Percentiles rank a stretch among this genome's conserved stretches.
These are phyloP conservation scores for Sistotremastrum suecicum DNA, from an alignment of 768 basidiomycete species.

Conservation along the genomic window DNA sequence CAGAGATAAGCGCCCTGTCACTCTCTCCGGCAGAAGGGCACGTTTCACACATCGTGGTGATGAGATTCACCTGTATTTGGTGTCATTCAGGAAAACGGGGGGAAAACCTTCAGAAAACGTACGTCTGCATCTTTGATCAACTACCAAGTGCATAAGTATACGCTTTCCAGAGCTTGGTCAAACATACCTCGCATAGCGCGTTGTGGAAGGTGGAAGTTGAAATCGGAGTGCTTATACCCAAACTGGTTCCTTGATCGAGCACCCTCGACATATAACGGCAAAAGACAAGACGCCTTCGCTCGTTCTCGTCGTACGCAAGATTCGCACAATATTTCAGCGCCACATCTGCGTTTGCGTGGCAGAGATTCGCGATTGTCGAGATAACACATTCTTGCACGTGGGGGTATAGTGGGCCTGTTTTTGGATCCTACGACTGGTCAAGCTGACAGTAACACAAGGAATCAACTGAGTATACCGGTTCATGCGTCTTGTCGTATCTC, in stretches of 20 bases:
- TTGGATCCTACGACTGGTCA: too few species aligned
- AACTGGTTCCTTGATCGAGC: conserved; percentile 65
- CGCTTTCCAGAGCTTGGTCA: background rate
- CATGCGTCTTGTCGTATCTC: too few species aligned
- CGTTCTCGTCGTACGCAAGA: conserved; percentile 62
- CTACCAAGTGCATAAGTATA: conserved; percentile 20
- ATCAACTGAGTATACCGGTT: too few species aligned
- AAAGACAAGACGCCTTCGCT: conserved; percentile 61
- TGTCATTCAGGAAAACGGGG: background rate
- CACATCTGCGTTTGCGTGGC: conserved; percentile 73
- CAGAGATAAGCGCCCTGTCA: conserved; percentile 51
- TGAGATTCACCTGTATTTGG: conserved; percentile 48
- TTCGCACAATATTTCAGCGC: conserved; percentile 81
- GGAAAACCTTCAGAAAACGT: conserved; percentile 30
- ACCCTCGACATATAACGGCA: conserved; percentile 75
- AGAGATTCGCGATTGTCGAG: conserved; percentile 64
- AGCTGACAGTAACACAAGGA: too few species aligned
- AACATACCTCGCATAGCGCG: conserved; percentile 19
- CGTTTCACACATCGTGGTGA: conserved; percentile 76
- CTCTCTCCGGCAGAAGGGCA: conserved; percentile 72
- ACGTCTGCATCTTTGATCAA: conserved; percentile 65
- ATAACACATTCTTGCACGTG: conserved; percentile 64
- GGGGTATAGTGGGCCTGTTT: conserved; percentile 1
- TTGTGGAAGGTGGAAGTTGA: conserved; percentile 12
- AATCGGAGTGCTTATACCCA: conserved; percentile 20